Base-by-base conservation (phyloP, 352 stramenopile species). In the Halophytophthora polymorphica region DNA sequence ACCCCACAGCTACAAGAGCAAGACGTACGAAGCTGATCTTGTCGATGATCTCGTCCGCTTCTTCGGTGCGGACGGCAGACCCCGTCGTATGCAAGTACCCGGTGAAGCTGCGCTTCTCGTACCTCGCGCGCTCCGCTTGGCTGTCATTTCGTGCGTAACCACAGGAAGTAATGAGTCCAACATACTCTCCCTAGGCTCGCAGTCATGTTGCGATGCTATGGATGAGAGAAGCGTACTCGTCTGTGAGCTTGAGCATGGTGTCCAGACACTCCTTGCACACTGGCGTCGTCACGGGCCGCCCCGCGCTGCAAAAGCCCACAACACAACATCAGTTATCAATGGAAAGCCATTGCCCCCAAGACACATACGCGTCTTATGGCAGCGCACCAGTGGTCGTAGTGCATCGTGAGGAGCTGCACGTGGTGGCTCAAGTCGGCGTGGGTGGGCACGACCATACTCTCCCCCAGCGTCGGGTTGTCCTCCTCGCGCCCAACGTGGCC, bases 201-300 rank as follows among this genome's bases (percentile, higher is more conserved):
- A 42, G 6, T 2, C 14, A 41, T 6, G 1, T 3, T 6, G 11
- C 10, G n/a, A 35, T 0, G n/a, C 2, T 31, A 8, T 31, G 4
- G 40, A 10, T 7, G 12, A 19, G 15, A 37, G 35, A 2, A 23
- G 48, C 59, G 10, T 31, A 84, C 69, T 73, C 71, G 51, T 93
- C 82, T 40, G 88, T 82, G 50, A 87, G 73, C 28, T 73, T 63
- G 15, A 87, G 51, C 82, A 93, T 93, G 21, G 56, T 62, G 50
- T 93, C 82, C 40, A 88, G 65, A 42, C 82, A 93, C 21, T 90
- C 75, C 42, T 86, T 83, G 46, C 82, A 93, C 45, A 74, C 70
- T 36, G 79, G 80, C 5, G 77, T 85, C 29, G 61, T 73, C 28
- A 93, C 67, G 0, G 79, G 79, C 28, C 80, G 46, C 0, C 82